Evolutionary conservation across 805 yeast species (phyloP), one percentile per base, ranked within the genome.

Genomic region (Metschnikowia lochheadii): DNA sequence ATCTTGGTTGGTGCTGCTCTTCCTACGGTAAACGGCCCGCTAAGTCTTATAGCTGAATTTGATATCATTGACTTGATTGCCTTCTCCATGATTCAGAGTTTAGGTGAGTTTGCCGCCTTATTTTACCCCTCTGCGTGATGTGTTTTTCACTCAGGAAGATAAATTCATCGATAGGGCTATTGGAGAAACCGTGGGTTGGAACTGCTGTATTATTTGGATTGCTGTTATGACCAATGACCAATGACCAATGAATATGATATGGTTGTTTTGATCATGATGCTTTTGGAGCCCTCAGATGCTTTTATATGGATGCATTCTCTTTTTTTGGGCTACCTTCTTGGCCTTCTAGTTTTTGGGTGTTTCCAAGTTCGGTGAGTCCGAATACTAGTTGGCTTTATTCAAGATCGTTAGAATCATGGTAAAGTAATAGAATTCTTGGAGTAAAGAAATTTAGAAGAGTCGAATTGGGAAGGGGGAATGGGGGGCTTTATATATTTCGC

Each of bases 181-280:
- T 54, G 86, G 86, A 31, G 83, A 81, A 8, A 71, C 83, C 0
- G 68, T 80, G 18, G 80, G 83, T 0, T 67, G 82, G 66, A 72
- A 67, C 49, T 81, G 81, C 57, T 78, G 75, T 15, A 74, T 81
- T 20, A 66, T 81, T 40, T 81, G 85, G 85, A 62, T 79, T 32
- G 80, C 83, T 0, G 81, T 78, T 21, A 64, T 78, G 53, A 76
- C 82, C 40, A 73, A 78, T n/a, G n/a, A n/a, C n/a, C n/a, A n/a
- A n/a, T n/a, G n/a, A n/a, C n/a, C n/a, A n/a, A n/a, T 32, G 84
- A 81, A 60, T 81, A 80, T 57, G 79, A 81, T 40, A 71, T 80
- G 3, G 70, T 78, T 35, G 78, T 82, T 2, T 68, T 80, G 3
- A 74, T 80, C 8, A 58, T 80, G 64, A 69, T 68, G 53, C n/a